phyloP scores from a whole-genome alignment of 2,329 filamentous ascomycete genomes.

The Epichloe gansuensis region DNA sequence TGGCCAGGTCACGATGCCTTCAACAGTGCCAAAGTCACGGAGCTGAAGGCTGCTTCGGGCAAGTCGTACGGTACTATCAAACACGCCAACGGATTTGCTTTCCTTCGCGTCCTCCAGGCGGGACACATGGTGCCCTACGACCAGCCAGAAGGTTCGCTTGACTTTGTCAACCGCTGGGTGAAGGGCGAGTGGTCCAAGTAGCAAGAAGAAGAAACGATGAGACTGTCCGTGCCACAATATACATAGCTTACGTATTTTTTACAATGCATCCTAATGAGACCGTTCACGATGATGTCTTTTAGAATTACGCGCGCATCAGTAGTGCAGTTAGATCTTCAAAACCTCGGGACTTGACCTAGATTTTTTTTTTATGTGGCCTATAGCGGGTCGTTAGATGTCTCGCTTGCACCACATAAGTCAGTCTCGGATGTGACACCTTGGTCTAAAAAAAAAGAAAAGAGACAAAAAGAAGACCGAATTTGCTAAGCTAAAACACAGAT shows the following conservation, averaged over 20 bases:
- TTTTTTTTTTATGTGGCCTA: no score
- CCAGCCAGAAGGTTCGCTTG: conserved; percentile 77
- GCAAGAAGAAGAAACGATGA: no score
- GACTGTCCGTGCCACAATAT: background rate
- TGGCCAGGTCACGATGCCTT: conserved; percentile 80
- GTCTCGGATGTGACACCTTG: no score
- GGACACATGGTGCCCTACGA: conserved; percentile 98
- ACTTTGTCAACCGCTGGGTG: conserved; percentile 94
- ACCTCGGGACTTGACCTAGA: no score
- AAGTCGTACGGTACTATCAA: conserved; percentile 64
- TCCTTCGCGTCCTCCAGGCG: conserved; percentile 75
- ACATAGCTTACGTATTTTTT: background rate
- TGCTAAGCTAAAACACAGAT: no score
- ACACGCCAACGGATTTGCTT: conserved; percentile 92
- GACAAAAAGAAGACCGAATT: no score
- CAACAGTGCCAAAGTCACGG: conserved; percentile 55
- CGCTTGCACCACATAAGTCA: no score
- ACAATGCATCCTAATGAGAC: background rate
- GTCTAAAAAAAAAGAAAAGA: no score
- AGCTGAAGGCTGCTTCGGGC: conserved; percentile 46
- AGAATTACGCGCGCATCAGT: no score
- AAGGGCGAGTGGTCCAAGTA: conserved; percentile 58
- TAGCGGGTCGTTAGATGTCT: no score
- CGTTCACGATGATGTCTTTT: background rate
- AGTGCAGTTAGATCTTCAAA: no score